Conservation (phyloP, 306 rosid species). For the Quercus agrifolia region DNA sequence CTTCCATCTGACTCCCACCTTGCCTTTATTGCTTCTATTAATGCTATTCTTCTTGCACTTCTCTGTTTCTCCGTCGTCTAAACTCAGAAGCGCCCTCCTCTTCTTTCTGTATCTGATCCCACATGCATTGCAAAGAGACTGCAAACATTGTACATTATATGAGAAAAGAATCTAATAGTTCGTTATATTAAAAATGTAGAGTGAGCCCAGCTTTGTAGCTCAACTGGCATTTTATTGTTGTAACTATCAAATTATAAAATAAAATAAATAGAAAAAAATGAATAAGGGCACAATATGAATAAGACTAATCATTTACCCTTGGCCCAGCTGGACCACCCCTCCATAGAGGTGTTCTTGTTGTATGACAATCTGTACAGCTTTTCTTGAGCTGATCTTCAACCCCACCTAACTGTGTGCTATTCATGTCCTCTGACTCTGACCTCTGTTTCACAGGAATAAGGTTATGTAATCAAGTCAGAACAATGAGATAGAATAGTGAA, state of each 20-base stretch:
- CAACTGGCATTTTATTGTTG: too few relatives aligned
- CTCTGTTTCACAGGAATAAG: neutral
- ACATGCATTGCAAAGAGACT: conserved; percentile 47
- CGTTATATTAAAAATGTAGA: neutral
- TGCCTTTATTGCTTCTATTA: neutral
- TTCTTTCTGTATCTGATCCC: conserved; percentile 37
- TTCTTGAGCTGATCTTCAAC: neutral
- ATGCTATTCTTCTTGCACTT: conserved; percentile 5
- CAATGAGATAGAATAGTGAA: too few relatives aligned
- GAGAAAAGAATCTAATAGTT: neutral
- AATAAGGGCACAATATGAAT: neutral
- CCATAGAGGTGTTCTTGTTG: conserved; percentile 42
- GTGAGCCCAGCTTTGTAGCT: neutral
- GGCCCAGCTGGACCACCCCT: conserved; percentile 44
- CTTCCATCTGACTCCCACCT: neutral
- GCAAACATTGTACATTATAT: neutral
- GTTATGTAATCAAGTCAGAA: neutral
- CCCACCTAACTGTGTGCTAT: neutral
- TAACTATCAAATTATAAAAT: too few relatives aligned
- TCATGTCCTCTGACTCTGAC: conserved; percentile 1
- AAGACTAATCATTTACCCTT: conserved; percentile 13
- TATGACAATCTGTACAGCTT: conserved; percentile 30
- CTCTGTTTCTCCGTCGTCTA: neutral
- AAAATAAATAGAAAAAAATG: too few relatives aligned
- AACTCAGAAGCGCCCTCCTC: conserved; percentile 8